These are phyloP conservation scores for Cornus kousa DNA, from an alignment of 148 eudicot genomes.

Conservation along the genomic window DNA sequence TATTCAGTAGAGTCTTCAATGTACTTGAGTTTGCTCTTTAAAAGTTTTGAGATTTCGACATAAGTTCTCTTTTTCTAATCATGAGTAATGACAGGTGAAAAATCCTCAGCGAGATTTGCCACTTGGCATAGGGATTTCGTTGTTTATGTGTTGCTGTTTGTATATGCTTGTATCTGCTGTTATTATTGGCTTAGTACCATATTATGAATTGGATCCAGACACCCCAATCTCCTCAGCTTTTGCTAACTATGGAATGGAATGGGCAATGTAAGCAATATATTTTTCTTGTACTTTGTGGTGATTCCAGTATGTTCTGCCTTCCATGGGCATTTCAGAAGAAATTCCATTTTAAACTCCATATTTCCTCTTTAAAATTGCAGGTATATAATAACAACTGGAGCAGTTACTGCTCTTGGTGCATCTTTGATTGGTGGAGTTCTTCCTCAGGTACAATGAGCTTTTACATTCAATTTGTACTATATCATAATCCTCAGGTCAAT, in stretches of 20 bases:
- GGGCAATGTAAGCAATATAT: conserved; percentile 59
- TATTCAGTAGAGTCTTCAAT: no score
- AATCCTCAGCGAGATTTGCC: conserved; percentile 71
- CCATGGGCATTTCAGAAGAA: background rate
- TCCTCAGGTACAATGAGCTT: conserved; percentile 49
- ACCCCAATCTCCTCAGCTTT: conserved; percentile 77
- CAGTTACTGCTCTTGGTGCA: conserved; percentile 64
- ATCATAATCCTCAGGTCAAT: no score
- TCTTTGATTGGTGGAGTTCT: conserved; percentile 65
- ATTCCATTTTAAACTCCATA: conserved; percentile 3
- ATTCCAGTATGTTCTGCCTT: no score
- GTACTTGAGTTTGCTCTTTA: background rate
- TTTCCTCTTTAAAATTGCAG: conserved; percentile 26
- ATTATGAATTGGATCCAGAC: conserved; percentile 54
- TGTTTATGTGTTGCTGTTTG: conserved; percentile 54
- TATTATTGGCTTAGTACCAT: conserved; percentile 68
- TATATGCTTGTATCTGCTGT: conserved; percentile 69
- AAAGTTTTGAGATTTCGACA: no score
- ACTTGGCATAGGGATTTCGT: conserved; percentile 54
- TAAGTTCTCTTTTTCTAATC: background rate
- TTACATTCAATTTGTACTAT: no score
- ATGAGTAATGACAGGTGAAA: conserved; percentile 37
- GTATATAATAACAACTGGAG: conserved; percentile 55
- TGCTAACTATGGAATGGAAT: conserved; percentile 58
- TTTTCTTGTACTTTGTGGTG: no score